phyloP scores from a whole-genome alignment of 768 basidiomycete genomes.

The Hydnomerulius pinastri region DNA sequence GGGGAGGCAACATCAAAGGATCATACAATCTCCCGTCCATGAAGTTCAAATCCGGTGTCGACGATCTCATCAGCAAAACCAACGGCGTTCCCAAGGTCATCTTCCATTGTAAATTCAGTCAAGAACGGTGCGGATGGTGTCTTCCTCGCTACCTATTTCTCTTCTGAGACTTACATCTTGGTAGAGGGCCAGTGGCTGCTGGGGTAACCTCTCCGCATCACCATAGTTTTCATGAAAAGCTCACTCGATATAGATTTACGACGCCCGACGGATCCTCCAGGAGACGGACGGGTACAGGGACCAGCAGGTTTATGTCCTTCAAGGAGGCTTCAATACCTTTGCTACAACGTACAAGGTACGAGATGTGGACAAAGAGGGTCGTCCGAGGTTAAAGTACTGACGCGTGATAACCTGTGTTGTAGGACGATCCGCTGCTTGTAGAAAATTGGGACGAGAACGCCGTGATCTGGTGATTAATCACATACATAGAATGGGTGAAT shows the following conservation, averaged over 20 bases:
- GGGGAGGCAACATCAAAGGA: conserved; percentile 76
- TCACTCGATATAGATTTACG: conserved; percentile 54
- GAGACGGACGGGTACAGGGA: conserved; percentile 42
- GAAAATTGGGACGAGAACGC: conserved; percentile 68
- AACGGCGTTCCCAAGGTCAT: conserved; percentile 64
- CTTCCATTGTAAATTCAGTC: conserved; percentile 81
- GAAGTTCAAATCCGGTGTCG: conserved; percentile 57
- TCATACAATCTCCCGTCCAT: conserved; percentile 62
- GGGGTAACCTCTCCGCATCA: conserved; percentile 44
- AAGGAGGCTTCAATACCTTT: conserved; percentile 73
- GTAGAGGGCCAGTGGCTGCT: conserved; percentile 78
- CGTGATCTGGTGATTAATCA: conserved; percentile 53
- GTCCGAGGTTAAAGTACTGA: neutral
- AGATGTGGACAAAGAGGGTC: neutral
- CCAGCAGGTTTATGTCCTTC: conserved; percentile 65
- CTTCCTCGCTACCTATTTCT: neutral
- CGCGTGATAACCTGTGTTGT: neutral
- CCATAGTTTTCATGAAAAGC: conserved; percentile 1
- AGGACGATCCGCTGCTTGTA: conserved; percentile 69
- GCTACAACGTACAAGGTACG: conserved; percentile 66
- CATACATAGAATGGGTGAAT: conserved; percentile 1
- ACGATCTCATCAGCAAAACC: conserved; percentile 58
- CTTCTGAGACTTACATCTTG: conserved; percentile 9
- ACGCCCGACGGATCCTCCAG: conserved; percentile 55
- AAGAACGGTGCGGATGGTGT: conserved; percentile 59